Evolutionary conservation across 2,329 filamentous ascomycete genomes (phyloP).

Genomic region (Onygena corvina): DNA sequence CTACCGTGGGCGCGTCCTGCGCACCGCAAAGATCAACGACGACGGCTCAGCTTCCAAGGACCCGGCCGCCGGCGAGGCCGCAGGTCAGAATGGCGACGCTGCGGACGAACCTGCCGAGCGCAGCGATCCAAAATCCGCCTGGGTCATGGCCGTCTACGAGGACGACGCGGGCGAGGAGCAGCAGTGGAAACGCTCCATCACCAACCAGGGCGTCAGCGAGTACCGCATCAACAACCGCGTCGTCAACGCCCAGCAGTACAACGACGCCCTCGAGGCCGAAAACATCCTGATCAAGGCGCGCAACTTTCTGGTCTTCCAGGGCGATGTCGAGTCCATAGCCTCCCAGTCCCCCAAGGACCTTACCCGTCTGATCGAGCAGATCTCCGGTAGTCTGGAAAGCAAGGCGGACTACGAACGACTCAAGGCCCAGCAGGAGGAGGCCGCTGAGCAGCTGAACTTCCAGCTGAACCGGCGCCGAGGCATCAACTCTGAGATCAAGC

Average conservation of each 20-base stretch:
- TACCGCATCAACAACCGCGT: slow-evolving; percentile 91
- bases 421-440: slow-evolving; percentile 75
- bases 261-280: slow-evolving; percentile 78
- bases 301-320: slow-evolving; percentile 97
- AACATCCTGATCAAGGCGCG: slow-evolving; percentile 97
- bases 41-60: slow-evolving; percentile 59
- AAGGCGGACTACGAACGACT: slow-evolving; percentile 86
- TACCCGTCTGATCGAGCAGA: slow-evolving; percentile 89
- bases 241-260: slow-evolving; percentile 85
- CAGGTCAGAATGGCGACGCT: slow-evolving; percentile 49
- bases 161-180: slow-evolving; percentile 93
- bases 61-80: slow-evolving; percentile 47
- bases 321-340: slow-evolving; percentile 93
- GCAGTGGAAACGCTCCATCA: slow-evolving; percentile 91
- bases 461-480: slow-evolving; percentile 80
- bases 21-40: slow-evolving; percentile 83
- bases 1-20: slow-evolving; percentile 86
- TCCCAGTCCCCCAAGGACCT: slow-evolving; percentile 89
- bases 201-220: slow-evolving; percentile 74
- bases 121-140: slow-evolving; percentile 82
- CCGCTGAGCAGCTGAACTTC: slow-evolving; percentile 75
- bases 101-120: slow-evolving; percentile 49
- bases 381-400: slow-evolving; percentile 88
- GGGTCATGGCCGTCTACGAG: slow-evolving; percentile 99
- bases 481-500: slow-evolving; percentile 95